Evolutionary conservation across 768 basidiomycete genomes (phyloP).

Genomic region (Amanita polypyramis): DNA sequence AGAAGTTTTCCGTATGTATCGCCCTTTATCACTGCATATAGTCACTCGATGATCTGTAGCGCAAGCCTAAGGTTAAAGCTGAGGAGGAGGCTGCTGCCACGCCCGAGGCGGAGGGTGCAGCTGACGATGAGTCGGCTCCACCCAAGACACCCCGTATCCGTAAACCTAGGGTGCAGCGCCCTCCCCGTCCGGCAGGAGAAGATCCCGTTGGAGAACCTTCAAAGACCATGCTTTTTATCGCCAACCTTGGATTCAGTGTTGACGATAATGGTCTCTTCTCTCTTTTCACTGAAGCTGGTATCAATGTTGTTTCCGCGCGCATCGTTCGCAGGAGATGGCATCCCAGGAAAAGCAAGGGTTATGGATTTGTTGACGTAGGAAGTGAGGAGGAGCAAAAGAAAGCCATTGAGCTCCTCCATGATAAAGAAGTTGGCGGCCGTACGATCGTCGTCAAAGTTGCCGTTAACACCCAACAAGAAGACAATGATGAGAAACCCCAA

Average conservation of each 20-base stretch:
- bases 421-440: conserved; percentile 81
- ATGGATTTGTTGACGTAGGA: conserved; percentile 96
- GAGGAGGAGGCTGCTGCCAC: conserved; percentile 26
- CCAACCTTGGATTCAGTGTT: conserved; percentile 93
- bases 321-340: conserved; percentile 80
- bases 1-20: conserved; percentile 49
- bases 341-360: conserved; percentile 88
- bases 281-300: conserved; percentile 81
- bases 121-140: conserved; percentile 23
- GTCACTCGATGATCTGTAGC: conserved; percentile 25
- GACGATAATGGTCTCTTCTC: conserved; percentile 73
- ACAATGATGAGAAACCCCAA: conserved; percentile 25
- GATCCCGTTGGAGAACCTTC: conserved; percentile 84
- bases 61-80: conserved; percentile 42
- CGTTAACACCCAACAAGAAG: conserved; percentile 68
- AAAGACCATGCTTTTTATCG: conserved; percentile 87
- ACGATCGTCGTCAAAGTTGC: conserved; percentile 91
- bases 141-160: conserved; percentile 41
- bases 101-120: conserved; percentile 26
- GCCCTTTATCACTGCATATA: conserved; percentile 12
- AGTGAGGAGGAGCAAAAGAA: conserved; percentile 83
- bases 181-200: conserved; percentile 65
- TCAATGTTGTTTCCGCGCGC: conserved; percentile 76
- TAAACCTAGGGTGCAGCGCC: conserved; percentile 47
- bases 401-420: conserved; percentile 79